These are phyloP conservation scores for Rhizopogon vesiculosus DNA, from an alignment of 768 basidiomycete genomes.

Conservation along the genomic window DNA sequence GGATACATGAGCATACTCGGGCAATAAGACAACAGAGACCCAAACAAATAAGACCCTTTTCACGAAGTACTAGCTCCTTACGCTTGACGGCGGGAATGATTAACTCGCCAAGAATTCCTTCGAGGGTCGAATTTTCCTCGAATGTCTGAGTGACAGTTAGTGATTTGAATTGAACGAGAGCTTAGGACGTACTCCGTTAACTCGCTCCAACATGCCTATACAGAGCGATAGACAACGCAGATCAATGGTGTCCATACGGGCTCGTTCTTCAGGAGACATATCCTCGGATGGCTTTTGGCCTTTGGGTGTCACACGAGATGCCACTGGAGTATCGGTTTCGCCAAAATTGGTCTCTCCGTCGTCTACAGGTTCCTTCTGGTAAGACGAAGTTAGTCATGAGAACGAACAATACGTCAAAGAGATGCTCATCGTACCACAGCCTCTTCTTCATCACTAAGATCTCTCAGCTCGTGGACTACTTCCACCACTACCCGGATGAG, in stretches of 20 bases:
- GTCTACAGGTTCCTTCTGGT: conserved; percentile 20
- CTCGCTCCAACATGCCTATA: conserved; percentile 81
- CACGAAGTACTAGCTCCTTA: conserved; percentile 67
- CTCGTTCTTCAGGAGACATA: conserved; percentile 57
- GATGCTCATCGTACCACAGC: conserved; percentile 20
- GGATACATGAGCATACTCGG: conserved; percentile 15
- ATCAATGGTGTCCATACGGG: conserved; percentile 58
- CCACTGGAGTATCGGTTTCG: conserved; percentile 26
- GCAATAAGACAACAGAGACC: conserved; percentile 79
- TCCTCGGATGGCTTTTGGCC: conserved; percentile 32
- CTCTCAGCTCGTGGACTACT: conserved; percentile 74
- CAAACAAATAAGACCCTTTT: conserved; percentile 63
- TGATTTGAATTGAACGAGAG: neutral
- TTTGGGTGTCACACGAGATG: conserved; percentile 13
- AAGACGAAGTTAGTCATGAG: neutral
- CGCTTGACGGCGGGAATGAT: conserved; percentile 89
- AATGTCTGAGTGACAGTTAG: conserved; percentile 33
- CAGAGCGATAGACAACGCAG: conserved; percentile 72
- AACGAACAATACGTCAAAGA: neutral
- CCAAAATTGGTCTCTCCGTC: conserved; percentile 32
- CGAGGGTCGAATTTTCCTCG: conserved; percentile 66
- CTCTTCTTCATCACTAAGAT: conserved; percentile 35
- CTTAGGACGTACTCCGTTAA: conserved; percentile 61
- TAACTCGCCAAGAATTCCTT: conserved; percentile 69
- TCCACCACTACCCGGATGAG: conserved; percentile 87